Conservation (phyloP, 108 stramenopile genomes). For the Cyclotella sp. region DNA sequence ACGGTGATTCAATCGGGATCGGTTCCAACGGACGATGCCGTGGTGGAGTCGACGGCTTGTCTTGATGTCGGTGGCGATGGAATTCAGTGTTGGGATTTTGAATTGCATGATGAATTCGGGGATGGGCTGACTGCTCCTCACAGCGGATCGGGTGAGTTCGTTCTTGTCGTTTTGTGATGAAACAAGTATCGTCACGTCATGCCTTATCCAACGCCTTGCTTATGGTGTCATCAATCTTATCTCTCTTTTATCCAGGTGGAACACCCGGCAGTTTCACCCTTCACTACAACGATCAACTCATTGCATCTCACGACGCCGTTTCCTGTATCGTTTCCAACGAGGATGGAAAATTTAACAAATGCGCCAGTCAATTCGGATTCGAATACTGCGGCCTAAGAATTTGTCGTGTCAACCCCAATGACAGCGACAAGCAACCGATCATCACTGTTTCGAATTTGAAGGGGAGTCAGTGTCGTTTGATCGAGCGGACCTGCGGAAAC, state of each 20-base stretch:
- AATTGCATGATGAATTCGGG: conserved; percentile 26
- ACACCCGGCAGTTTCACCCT: conserved; percentile 19
- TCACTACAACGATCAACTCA: neutral
- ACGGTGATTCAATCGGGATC: neutral
- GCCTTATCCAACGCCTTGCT: too few relatives aligned
- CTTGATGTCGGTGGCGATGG: neutral
- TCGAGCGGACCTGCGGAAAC: neutral
- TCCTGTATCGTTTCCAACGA: neutral
- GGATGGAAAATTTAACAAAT: conserved; percentile 1
- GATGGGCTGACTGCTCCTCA: conserved; percentile 25
- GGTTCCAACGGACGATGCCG: conserved; percentile 22
- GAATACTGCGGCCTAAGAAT: conserved; percentile 32
- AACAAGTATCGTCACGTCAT: too few relatives aligned
- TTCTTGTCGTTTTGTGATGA: neutral
- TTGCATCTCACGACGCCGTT: conserved; percentile 1
- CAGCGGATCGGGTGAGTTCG: neutral
- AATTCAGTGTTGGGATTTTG: conserved; percentile 14
- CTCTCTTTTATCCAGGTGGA: neutral
- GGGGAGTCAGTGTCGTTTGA: conserved; percentile 17
- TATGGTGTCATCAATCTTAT: too few relatives aligned
- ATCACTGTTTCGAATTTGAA: conserved; percentile 12
- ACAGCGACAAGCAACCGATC: neutral
- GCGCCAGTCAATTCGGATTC: conserved; percentile 20
- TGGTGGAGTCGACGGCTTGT: conserved; percentile 3
- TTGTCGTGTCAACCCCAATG: neutral